A percentile compares a stretch with the other conserved stretches of the same genome.
These are phyloP conservation scores for Bondarzewia mesenterica DNA, from an alignment of 1,284 basidiomycete genomes.

Conservation along the genomic window DNA sequence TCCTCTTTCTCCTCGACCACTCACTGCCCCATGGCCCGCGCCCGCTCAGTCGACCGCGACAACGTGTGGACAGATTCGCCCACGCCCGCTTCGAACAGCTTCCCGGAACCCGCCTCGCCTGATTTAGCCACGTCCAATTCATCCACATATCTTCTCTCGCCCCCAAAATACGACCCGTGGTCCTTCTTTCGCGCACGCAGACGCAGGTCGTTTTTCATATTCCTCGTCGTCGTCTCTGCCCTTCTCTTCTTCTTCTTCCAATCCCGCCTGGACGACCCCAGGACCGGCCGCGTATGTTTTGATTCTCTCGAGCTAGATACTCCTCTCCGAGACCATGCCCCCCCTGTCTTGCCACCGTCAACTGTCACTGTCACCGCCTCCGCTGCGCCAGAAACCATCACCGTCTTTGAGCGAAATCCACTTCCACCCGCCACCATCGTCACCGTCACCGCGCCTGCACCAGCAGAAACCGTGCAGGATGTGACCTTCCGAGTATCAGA, in stretches of 20 bases:
- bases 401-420: background rate
- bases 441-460: background rate
- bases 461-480: background rate
- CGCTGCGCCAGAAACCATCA: slow-evolving; percentile 1
- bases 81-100: background rate
- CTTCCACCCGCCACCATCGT: background rate
- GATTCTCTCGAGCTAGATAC: background rate
- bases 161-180: background rate
- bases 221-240: background rate
- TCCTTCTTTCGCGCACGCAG: background rate
- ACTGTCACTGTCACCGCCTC: slow-evolving; percentile 2
- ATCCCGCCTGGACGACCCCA: background rate
- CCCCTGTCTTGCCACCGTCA: background rate
- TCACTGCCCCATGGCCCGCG: background rate
- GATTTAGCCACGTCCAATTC: background rate
- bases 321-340: background rate
- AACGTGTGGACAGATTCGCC: background rate
- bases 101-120: background rate
- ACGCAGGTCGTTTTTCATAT: background rate
- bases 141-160: background rate
- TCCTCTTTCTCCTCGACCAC: background rate
- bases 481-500: slow-evolving; percentile 9
- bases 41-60: no score
- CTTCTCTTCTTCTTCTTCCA: background rate
- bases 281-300: background rate